Percentiles rank a stretch among this genome's conserved stretches.
phyloP scores from a whole-genome alignment of 2,329 filamentous ascomycete genomes.

The Lizonia empirigonia region DNA sequence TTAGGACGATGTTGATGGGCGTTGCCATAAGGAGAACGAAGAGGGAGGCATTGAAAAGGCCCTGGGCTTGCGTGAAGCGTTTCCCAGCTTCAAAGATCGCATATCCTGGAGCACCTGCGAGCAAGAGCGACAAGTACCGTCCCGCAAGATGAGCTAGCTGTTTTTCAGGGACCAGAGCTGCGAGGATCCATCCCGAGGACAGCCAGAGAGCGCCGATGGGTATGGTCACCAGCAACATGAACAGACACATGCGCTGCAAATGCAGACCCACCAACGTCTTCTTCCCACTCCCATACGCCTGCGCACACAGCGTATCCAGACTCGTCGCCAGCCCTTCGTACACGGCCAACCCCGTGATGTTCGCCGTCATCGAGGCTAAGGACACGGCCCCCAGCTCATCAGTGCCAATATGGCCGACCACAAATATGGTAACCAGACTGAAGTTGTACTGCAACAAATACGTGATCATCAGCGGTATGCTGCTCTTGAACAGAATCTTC shows the following conservation, averaged over 20 bases:
- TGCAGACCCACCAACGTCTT: constrained; percentile 58
- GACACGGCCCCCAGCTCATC: constrained; percentile 60
- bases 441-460: constrained; percentile 62
- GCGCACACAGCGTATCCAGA: constrained; percentile 59
- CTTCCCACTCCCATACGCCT: constrained; percentile 59
- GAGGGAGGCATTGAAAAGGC: constrained; percentile 58
- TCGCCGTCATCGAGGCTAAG: constrained; percentile 60
- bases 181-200: constrained; percentile 55
- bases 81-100: constrained; percentile 61
- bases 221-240: constrained; percentile 56
- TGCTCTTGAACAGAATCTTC: constrained; percentile 50
- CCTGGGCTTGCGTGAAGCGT: constrained; percentile 61
- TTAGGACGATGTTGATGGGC: constrained; percentile 56
- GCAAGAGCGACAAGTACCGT: constrained; percentile 55
- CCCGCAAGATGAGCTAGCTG: constrained; percentile 57
- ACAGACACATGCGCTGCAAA: constrained; percentile 58
- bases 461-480: constrained; percentile 58
- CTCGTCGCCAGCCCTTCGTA: constrained; percentile 60
- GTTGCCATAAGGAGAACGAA: constrained; percentile 55
- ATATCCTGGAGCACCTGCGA: constrained; percentile 60
- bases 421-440: constrained; percentile 58
- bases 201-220: constrained; percentile 59
- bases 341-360: constrained; percentile 59
- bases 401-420: constrained; percentile 59
- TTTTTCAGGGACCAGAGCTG: constrained; percentile 55